Conservation (phyloP, 768 basidiomycete genomes). For the Boletus coccyginus region DNA sequence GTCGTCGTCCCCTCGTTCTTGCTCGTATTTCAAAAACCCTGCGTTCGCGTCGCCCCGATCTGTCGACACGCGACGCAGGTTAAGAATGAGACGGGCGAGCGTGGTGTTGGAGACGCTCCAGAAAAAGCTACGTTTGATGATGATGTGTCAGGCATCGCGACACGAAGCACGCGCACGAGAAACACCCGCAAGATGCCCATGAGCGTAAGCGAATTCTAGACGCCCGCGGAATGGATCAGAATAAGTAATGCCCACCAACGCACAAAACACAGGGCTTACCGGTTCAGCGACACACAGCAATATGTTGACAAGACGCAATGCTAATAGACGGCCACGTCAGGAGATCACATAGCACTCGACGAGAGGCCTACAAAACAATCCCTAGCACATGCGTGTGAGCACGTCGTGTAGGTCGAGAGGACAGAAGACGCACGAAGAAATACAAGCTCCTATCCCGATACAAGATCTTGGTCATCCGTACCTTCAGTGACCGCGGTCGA, state of each 20-base stretch:
- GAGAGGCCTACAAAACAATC: slow-evolving; percentile 23
- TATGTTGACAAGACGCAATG: slow-evolving; percentile 21
- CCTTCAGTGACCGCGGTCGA: slow-evolving; percentile 16
- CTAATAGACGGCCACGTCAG: slow-evolving; percentile 7
- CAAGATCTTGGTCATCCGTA: slow-evolving; percentile 23
- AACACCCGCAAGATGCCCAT: slow-evolving; percentile 21
- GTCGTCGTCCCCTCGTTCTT: neutral
- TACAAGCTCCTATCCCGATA: slow-evolving; percentile 29
- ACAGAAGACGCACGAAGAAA: slow-evolving; percentile 22
- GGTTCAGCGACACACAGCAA: slow-evolving; percentile 20
- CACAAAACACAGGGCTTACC: slow-evolving; percentile 13
- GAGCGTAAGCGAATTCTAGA: slow-evolving; percentile 17
- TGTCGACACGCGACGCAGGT: slow-evolving; percentile 26
- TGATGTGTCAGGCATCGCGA: neutral
- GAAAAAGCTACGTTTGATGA: slow-evolving; percentile 25
- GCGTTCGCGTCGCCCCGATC: neutral
- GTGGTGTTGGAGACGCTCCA: slow-evolving; percentile 36
- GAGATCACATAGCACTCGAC: neutral
- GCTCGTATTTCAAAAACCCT: neutral
- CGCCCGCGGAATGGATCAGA: neutral
- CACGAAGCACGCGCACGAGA: neutral
- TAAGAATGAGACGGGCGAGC: slow-evolving; percentile 33
- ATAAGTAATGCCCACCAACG: neutral
- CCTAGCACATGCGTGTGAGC: slow-evolving; percentile 10
- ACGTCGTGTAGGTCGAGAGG: neutral